Percentiles rank a stretch among this genome's conserved stretches.
Evolutionary conservation across 2,329 filamentous ascomycete genomes (phyloP).

Genomic region (Ilyonectria sp.): DNA sequence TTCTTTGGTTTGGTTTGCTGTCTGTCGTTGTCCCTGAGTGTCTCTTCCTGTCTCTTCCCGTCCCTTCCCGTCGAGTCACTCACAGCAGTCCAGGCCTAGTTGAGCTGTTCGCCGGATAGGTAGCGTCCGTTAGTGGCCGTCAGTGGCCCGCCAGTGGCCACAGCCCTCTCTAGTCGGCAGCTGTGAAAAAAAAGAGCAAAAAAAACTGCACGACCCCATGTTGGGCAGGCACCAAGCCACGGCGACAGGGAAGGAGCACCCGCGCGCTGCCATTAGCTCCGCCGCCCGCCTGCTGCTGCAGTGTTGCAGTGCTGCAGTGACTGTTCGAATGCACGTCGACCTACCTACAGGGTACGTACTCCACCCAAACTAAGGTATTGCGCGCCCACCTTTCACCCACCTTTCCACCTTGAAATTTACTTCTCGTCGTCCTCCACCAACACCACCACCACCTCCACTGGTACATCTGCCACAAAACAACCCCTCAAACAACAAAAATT

Average conservation of each 20-base stretch:
- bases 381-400: conserved; percentile 13
- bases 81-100: too few species aligned
- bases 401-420: conserved; percentile 27
- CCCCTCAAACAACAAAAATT: conserved; percentile 33
- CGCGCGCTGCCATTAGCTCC: conserved; percentile 3
- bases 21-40: too few species aligned
- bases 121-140: background rate
- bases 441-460: conserved; percentile 16
- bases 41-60: background rate
- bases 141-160: background rate
- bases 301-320: conserved; percentile 2
- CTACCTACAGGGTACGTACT: background rate
- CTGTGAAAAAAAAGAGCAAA: background rate
- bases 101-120: background rate
- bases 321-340: background rate
- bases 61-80: background rate
- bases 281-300: conserved; percentile 7
- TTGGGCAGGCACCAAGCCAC: conserved; percentile 24
- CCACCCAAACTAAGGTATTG: too few species aligned
- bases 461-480: conserved; percentile 32
- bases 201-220: conserved; percentile 27
- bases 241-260: conserved; percentile 10
- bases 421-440: conserved; percentile 23
- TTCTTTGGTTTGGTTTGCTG: too few species aligned
- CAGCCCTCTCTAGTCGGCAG: background rate